These are phyloP conservation scores for Fusarium incarnatum DNA, from an alignment of 2,329 filamentous ascomycete genomes.

Conservation along the genomic window DNA sequence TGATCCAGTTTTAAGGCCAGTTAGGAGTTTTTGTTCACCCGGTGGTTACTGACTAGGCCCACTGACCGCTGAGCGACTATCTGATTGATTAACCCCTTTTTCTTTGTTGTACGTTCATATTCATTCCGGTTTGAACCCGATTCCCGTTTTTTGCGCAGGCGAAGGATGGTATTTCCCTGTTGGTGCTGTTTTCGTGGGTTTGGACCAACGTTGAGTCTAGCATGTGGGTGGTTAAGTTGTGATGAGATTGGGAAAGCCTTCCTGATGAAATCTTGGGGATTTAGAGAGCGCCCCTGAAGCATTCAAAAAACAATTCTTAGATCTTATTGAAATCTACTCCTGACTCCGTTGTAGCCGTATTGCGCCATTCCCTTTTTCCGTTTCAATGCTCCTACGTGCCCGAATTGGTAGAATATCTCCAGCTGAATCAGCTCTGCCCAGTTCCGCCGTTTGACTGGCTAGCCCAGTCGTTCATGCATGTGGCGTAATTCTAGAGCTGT, in stretches of 20 bases:
- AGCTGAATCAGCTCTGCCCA: constrained; percentile 1
- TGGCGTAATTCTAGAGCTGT: neutral
- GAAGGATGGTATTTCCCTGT: constrained; percentile 48
- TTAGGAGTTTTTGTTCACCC: constrained; percentile 7
- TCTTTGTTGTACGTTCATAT: constrained; percentile 35
- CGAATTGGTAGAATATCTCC: constrained; percentile 8
- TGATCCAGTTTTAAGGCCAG: constrained; percentile 69
- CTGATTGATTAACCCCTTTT: constrained; percentile 26
- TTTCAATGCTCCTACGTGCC: neutral
- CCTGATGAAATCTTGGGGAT: constrained; percentile 42
- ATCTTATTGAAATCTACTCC: constrained; percentile 49
- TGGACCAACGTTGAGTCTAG: constrained; percentile 38
- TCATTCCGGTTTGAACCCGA: constrained; percentile 37
- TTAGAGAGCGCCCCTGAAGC: constrained; percentile 50
- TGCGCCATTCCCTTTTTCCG: constrained; percentile 25
- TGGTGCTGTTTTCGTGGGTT: constrained; percentile 44
- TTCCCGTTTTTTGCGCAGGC: constrained; percentile 46
- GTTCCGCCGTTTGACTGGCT: neutral
- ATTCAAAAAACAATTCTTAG: constrained; percentile 50
- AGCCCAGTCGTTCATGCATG: constrained; percentile 4
- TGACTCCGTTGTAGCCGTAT: constrained; percentile 33
- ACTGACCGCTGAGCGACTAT: constrained; percentile 8
- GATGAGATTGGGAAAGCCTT: constrained; percentile 43
- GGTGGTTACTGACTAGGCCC: constrained; percentile 1
- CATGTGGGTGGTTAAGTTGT: constrained; percentile 44